Conservation (phyloP, 495 filamentous ascomycete species). For the Trichoderma asperelloides region DNA sequence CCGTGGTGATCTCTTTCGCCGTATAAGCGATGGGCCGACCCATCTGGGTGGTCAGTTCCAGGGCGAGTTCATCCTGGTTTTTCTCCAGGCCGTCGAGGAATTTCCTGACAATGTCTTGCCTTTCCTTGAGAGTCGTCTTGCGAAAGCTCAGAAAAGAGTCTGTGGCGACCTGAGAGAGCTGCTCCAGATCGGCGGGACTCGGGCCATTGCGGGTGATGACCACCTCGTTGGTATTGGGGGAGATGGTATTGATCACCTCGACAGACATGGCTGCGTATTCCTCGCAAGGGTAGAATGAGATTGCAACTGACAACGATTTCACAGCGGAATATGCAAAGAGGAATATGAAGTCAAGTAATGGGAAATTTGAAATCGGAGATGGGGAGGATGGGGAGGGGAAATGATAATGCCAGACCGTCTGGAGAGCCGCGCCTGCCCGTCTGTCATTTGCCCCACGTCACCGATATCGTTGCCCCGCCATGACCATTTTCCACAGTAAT, state of each 20-base stretch:
- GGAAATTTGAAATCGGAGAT: background rate
- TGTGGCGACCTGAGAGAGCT: constrained; percentile 55
- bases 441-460: constrained; percentile 8
- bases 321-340: background rate
- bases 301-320: background rate
- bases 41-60: constrained; percentile 88
- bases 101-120: constrained; percentile 68
- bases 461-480: constrained; percentile 7
- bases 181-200: constrained; percentile 53
- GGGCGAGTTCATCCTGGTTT: constrained; percentile 69
- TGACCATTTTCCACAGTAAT: background rate
- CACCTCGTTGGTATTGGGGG: constrained; percentile 72
- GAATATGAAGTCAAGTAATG: background rate
- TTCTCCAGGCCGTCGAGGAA: constrained; percentile 59
- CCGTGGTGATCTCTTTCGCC: constrained; percentile 69
- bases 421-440: background rate
- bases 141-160: constrained; percentile 65
- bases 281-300: background rate
- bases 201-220: constrained; percentile 68
- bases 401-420: background rate
- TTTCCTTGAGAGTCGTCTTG: constrained; percentile 51
- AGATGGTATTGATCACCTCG: constrained; percentile 82
- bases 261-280: constrained; percentile 50
- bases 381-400: constrained; percentile 1
- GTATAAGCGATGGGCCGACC: constrained; percentile 83